Percentiles rank a stretch among this genome's conserved stretches.
Evolutionary conservation across 106 monocot genomes (phyloP).

Genomic region (Acanthochlamys bracteata): DNA sequence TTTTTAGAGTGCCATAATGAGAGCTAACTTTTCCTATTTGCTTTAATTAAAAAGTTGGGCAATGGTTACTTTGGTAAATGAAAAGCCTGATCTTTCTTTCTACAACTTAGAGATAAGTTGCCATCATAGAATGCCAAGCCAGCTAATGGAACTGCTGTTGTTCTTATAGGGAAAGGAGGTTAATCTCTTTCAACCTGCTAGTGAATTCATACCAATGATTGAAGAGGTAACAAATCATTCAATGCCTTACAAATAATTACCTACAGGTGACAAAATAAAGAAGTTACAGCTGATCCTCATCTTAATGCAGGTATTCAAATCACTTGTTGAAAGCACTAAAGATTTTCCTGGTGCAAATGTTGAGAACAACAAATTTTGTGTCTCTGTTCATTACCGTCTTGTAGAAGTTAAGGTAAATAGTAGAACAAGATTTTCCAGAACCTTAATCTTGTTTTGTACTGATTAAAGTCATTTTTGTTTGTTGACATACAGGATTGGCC

Average conservation of each 20-base stretch:
- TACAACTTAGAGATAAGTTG: too few species aligned
- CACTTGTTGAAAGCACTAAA: conserved; percentile 41
- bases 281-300: not conserved
- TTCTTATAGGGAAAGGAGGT: conserved; percentile 42
- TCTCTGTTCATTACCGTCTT: conserved; percentile 71
- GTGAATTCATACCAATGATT: conserved; percentile 59
- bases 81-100: not conserved
- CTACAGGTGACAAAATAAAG: too few species aligned
- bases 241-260: not conserved
- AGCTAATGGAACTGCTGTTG: not conserved
- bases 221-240: conserved; percentile 19
- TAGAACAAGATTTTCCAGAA: not conserved
- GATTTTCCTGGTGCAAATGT: conserved; percentile 52
- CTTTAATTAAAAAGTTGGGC: too few species aligned
- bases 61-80: not conserved
- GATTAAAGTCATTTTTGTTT: not conserved
- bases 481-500: conserved; percentile 46
- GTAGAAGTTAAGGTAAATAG: conserved; percentile 35
- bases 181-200: conserved; percentile 74
- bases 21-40: too few species aligned
- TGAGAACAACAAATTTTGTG: conserved; percentile 72
- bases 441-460: not conserved
- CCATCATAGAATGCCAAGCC: too few species aligned
- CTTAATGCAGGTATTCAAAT: conserved; percentile 15
- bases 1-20: too few species aligned